A percentile compares a stretch with the other conserved stretches of the same genome.
These are phyloP conservation scores for Backusella australiensis DNA, from an alignment of 192 early-diverging fungal species.

Conservation along the genomic window DNA sequence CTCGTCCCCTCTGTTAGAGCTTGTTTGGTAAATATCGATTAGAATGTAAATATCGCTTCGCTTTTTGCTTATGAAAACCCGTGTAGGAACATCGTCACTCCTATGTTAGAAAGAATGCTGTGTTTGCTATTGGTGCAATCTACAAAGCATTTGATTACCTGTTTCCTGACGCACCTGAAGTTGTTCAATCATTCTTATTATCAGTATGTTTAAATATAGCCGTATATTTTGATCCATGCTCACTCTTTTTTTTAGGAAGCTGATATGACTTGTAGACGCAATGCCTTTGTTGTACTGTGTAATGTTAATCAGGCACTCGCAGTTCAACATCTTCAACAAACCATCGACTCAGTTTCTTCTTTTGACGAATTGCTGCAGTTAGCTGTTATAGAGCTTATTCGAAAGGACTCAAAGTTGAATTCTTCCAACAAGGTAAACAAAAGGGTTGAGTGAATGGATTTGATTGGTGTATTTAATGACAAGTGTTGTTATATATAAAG, in stretches of 20 bases:
- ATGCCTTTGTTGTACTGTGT: conserved; percentile 90
- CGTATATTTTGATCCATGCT: conserved; percentile 19
- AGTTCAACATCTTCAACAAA: conserved; percentile 79
- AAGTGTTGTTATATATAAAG: conserved; percentile 31
- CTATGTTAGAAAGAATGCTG: conserved; percentile 98
- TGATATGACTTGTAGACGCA: conserved; percentile 89
- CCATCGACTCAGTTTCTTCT: conserved; percentile 69
- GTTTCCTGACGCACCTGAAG: conserved; percentile 94
- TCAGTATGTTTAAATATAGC: not conserved
- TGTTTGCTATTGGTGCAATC: conserved; percentile 88
- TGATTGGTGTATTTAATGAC: conserved; percentile 59
- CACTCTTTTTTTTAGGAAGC: conserved; percentile 87
- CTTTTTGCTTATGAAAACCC: conserved; percentile 68
- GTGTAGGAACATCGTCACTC: conserved; percentile 86
- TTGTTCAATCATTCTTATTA: conserved; percentile 63
- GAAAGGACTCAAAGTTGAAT: conserved; percentile 83
- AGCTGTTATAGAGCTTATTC: conserved; percentile 90
- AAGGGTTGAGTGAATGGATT: not conserved
- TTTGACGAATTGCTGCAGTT: conserved; percentile 95
- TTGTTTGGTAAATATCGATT: conserved; percentile 63
- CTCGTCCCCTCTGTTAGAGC: conserved; percentile 83
- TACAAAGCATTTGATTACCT: conserved; percentile 88
- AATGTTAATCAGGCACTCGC: conserved; percentile 74
- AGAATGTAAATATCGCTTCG: no score
- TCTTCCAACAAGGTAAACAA: conserved; percentile 71